phyloP scores from a whole-genome alignment of 2,329 filamentous ascomycete genomes.

The Juglanconis oblonga region DNA sequence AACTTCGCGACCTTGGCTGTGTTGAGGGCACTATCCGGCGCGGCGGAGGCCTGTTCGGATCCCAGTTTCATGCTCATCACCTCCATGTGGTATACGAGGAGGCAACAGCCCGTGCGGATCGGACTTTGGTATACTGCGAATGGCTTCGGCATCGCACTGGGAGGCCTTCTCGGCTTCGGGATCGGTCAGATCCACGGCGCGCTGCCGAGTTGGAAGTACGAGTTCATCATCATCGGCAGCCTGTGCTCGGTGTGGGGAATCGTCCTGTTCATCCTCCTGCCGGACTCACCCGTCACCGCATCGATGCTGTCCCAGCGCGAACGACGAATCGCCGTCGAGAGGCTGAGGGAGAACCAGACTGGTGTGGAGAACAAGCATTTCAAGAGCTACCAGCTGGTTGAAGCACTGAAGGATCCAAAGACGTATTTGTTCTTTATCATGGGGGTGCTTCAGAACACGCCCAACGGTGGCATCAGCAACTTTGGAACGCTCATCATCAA shows the following conservation, averaged over 20 bases:
- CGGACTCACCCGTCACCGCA: slow-evolving; percentile 23
- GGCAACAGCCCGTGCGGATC: slow-evolving; percentile 17
- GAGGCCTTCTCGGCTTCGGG: slow-evolving; percentile 32
- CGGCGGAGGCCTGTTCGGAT: slow-evolving; percentile 25
- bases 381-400: slow-evolving; percentile 28
- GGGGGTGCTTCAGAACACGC: slow-evolving; percentile 11
- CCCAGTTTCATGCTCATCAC: slow-evolving; percentile 32
- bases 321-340: slow-evolving; percentile 27
- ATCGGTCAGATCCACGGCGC: slow-evolving; percentile 30
- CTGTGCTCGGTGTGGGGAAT: slow-evolving; percentile 30
- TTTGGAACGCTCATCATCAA: slow-evolving; percentile 52
- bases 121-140: slow-evolving; percentile 18
- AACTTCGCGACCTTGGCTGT: slow-evolving; percentile 55
- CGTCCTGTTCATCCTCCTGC: slow-evolving; percentile 21
- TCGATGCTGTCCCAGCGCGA: slow-evolving; percentile 25
- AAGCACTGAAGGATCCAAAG: slow-evolving; percentile 31
- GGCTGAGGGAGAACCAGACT: slow-evolving; percentile 32
- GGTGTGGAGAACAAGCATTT: slow-evolving; percentile 31
- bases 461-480: slow-evolving; percentile 28
- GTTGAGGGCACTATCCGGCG: slow-evolving; percentile 59
- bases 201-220: slow-evolving; percentile 28
- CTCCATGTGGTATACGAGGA: slow-evolving; percentile 14
- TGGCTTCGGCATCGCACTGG: slow-evolving; percentile 19
- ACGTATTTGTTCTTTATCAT: slow-evolving; percentile 27
- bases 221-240: slow-evolving; percentile 35